These are phyloP conservation scores for Pholiota adiposa DNA, from an alignment of 1,284 basidiomycete species.

Conservation along the genomic window DNA sequence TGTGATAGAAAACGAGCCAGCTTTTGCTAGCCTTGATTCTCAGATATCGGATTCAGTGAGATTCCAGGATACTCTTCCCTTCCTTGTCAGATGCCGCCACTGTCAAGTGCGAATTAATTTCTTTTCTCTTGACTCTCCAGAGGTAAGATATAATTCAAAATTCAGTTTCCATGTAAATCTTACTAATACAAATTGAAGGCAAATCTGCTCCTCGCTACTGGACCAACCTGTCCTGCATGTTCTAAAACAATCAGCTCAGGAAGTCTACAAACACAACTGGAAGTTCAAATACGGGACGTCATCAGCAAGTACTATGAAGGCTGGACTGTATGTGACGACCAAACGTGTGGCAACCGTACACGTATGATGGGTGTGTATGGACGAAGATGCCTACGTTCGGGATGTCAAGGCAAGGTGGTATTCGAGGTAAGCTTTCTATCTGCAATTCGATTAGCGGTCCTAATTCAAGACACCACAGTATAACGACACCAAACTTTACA, in stretches of 20 bases:
- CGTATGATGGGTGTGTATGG: slow-evolving; percentile 94
- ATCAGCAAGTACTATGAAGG: slow-evolving; percentile 89
- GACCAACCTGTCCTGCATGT: slow-evolving; percentile 69
- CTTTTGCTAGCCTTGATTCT: slow-evolving; percentile 87
- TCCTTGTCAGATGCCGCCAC: slow-evolving; percentile 74
- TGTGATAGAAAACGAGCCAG: slow-evolving; percentile 62
- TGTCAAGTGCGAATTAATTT: slow-evolving; percentile 73
- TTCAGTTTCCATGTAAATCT: neutral
- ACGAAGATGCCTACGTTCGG: slow-evolving; percentile 70
- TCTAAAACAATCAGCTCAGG: slow-evolving; percentile 52
- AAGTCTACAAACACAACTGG: slow-evolving; percentile 84
- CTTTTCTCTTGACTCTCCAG: slow-evolving; percentile 65
- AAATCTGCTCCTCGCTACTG: slow-evolving; percentile 53
- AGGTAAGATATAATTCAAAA: slow-evolving; percentile 50
- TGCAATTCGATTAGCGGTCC: too few relatives aligned
- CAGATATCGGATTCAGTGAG: slow-evolving; percentile 89
- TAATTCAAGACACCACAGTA: too few relatives aligned
- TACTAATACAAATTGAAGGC: slow-evolving; percentile 26
- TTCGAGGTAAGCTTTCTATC: slow-evolving; percentile 65
- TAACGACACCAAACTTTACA: slow-evolving; percentile 82
- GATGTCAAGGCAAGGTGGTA: slow-evolving; percentile 70
- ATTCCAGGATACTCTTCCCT: slow-evolving; percentile 76
- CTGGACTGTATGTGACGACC: slow-evolving; percentile 88
- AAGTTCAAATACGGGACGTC: slow-evolving; percentile 79
- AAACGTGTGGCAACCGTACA: slow-evolving; percentile 84